These are phyloP conservation scores for Gastrolobium bilobum DNA, from an alignment of 306 rosid species.

Conservation along the genomic window DNA sequence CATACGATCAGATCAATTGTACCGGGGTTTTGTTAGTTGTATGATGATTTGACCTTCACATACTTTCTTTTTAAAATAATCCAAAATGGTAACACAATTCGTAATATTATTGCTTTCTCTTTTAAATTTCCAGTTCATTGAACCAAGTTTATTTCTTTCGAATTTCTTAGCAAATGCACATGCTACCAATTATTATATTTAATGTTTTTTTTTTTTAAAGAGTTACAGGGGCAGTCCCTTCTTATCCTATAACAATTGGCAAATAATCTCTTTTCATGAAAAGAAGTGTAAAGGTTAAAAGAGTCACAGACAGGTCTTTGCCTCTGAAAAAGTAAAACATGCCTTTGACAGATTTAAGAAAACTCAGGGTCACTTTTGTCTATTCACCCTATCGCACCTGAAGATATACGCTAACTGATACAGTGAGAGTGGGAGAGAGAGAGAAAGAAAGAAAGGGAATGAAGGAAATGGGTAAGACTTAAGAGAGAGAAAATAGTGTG, in stretches of 20 bases:
- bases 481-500: neutral
- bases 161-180: conserved; percentile 1
- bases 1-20: too few species aligned
- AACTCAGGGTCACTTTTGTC: conserved; percentile 62
- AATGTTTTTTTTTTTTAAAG: too few species aligned
- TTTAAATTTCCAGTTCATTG: neutral
- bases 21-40: too few species aligned
- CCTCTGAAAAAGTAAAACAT: conserved; percentile 56
- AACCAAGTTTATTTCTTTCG: neutral
- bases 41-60: neutral
- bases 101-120: neutral
- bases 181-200: neutral
- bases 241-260: neutral
- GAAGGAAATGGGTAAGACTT: neutral
- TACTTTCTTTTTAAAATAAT: neutral
- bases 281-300: conserved; percentile 54
- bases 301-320: conserved; percentile 38
- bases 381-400: conserved; percentile 23
- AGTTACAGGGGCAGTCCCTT: too few species aligned
- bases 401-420: conserved; percentile 7
- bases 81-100: neutral
- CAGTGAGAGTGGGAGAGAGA: conserved; percentile 12
- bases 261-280: conserved; percentile 44
- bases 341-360: conserved; percentile 45
- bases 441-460: neutral